phyloP scores from a whole-genome alignment of 148 eudicot species.

The Heliamphora exappendiculata region DNA sequence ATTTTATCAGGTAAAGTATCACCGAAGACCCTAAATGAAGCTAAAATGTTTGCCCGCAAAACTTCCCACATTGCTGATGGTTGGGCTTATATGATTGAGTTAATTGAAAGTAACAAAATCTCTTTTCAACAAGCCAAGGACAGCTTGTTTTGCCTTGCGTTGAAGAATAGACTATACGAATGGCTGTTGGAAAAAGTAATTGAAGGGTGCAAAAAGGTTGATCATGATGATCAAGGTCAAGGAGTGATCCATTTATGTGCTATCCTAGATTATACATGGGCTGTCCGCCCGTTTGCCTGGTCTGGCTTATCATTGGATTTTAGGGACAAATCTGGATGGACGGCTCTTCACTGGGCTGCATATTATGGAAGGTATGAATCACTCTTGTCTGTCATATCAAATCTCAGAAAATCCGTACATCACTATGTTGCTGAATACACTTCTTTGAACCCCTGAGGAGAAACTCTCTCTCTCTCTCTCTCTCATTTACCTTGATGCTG shows the following conservation, averaged over 20 bases:
- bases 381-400: background rate
- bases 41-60: slow-evolving; percentile 49
- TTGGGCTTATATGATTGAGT: slow-evolving; percentile 50
- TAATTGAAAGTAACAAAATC: slow-evolving; percentile 38
- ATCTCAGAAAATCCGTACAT: background rate
- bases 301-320: slow-evolving; percentile 85
- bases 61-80: slow-evolving; percentile 46
- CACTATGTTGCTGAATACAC: background rate
- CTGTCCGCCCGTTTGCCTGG: slow-evolving; percentile 58
- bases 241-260: slow-evolving; percentile 95
- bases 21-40: slow-evolving; percentile 53
- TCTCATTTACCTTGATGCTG: too few relatives aligned
- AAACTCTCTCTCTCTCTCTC: background rate
- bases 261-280: slow-evolving; percentile 89
- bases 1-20: slow-evolving; percentile 45
- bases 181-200: slow-evolving; percentile 82
- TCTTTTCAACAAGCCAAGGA: slow-evolving; percentile 62
- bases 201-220: slow-evolving; percentile 48
- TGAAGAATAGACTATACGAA: slow-evolving; percentile 69
- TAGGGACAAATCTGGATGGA: slow-evolving; percentile 92
- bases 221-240: slow-evolving; percentile 80
- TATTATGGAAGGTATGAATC: slow-evolving; percentile 68
- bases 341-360: slow-evolving; percentile 99
- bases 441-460: background rate
- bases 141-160: slow-evolving; percentile 58